phyloP scores from a whole-genome alignment of 129 eudicot species.

The Lonicera japonica region DNA sequence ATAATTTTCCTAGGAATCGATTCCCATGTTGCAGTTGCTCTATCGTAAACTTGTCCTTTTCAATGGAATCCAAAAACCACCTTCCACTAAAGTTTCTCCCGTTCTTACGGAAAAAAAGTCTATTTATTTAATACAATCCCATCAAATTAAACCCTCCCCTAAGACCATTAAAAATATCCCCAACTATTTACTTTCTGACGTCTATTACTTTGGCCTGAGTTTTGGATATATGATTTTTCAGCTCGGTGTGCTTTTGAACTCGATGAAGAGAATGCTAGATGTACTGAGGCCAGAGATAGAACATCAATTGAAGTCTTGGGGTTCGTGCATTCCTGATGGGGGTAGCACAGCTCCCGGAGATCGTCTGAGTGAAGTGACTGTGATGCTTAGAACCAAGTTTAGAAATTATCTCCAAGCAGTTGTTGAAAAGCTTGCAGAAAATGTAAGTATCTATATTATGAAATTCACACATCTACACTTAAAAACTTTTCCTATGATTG shows the following conservation, averaged over 20 bases:
- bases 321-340: slow-evolving; percentile 67
- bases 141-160: no score
- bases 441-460: slow-evolving; percentile 41
- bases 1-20: no score
- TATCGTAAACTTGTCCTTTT: no score
- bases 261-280: slow-evolving; percentile 81
- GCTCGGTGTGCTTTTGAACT: slow-evolving; percentile 83
- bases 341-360: slow-evolving; percentile 66
- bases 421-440: slow-evolving; percentile 74
- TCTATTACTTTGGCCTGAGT: background rate
- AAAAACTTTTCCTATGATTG: background rate
- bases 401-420: slow-evolving; percentile 72
- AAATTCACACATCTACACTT: background rate
- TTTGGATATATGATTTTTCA: slow-evolving; percentile 9
- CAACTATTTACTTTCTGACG: no score
- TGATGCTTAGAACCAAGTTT: slow-evolving; percentile 80
- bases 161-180: no score
- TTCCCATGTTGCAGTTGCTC: no score
- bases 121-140: no score
- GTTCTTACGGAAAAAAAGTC: no score
- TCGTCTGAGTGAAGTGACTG: slow-evolving; percentile 80
- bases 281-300: slow-evolving; percentile 70
- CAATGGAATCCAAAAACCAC: no score
- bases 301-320: slow-evolving; percentile 67
- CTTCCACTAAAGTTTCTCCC: no score